Percentiles rank a stretch among this genome's conserved stretches.
Conservation (phyloP, 257 asterid species). For the Forsythia suspensa region DNA sequence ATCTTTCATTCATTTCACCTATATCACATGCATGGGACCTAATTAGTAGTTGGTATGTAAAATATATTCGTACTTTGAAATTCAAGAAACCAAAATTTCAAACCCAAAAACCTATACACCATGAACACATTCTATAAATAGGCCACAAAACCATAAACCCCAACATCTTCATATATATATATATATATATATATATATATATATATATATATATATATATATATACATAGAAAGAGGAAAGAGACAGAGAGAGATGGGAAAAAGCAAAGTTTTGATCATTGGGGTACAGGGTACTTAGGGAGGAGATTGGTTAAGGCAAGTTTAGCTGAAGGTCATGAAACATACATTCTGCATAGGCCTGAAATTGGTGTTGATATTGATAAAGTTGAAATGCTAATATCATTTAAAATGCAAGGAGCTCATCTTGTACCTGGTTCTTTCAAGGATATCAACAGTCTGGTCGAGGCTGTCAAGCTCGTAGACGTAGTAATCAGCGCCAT, state of each 20-base stretch:
- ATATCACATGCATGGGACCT: background rate
- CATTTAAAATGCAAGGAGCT: slow-evolving; percentile 27
- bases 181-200: too few species aligned
- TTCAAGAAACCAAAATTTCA: background rate
- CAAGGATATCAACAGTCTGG: slow-evolving; percentile 21
- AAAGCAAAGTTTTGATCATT: background rate
- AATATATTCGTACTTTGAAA: too few species aligned
- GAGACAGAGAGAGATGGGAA: background rate
- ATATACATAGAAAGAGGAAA: too few species aligned
- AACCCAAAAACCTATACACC: background rate
- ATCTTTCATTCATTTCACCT: background rate
- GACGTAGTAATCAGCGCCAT: slow-evolving; percentile 29
- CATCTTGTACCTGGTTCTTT: slow-evolving; percentile 23
- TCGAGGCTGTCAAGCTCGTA: slow-evolving; percentile 25
- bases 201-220: too few species aligned
- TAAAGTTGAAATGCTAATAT: slow-evolving; percentile 18
- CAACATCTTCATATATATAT: background rate
- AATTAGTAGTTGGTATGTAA: background rate
- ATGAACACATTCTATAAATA: background rate
- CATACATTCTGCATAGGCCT: background rate
- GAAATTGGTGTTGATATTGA: slow-evolving; percentile 22
- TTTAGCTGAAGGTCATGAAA: background rate
- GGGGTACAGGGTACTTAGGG: background rate
- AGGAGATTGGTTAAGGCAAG: background rate
- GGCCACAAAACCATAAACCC: background rate